A percentile compares a stretch with the other conserved stretches of the same genome.
Conservation (phyloP, 2,329 filamentous ascomycete species). For the Penicillium sp. region DNA sequence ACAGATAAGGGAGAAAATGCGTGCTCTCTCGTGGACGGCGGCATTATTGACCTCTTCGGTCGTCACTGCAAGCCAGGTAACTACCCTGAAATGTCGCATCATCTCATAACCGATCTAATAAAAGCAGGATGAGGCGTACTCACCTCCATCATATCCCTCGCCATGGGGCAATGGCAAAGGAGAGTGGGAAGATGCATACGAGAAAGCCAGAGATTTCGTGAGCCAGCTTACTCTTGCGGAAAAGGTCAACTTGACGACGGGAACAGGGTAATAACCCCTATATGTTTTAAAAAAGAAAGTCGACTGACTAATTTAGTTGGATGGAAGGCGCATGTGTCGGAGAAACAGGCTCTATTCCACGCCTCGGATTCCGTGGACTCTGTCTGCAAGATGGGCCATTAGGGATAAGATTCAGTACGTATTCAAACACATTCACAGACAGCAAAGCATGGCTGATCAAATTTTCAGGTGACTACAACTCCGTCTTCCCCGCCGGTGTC, state of each 20-base stretch:
- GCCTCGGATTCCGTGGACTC: conserved; percentile 62
- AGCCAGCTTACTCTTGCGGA: conserved; percentile 77
- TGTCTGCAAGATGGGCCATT: conserved; percentile 84
- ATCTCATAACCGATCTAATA: background rate
- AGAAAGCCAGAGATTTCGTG: conserved; percentile 72
- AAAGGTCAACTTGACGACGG: conserved; percentile 94
- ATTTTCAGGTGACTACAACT: conserved; percentile 66
- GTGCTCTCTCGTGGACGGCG: background rate
- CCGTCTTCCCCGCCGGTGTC: conserved; percentile 74
- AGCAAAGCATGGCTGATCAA: background rate
- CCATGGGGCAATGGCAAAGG: conserved; percentile 78
- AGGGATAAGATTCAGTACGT: conserved; percentile 64
- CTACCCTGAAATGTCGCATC: background rate
- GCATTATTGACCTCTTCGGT: background rate
- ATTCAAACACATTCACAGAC: background rate
- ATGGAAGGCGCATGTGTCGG: conserved; percentile 71
- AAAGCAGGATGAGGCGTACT: conserved; percentile 31
- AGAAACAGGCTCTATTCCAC: conserved; percentile 53
- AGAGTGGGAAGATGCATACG: conserved; percentile 71
- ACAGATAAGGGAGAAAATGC: background rate
- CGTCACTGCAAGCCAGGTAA: background rate
- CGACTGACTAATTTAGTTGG: conserved; percentile 50
- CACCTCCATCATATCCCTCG: conserved; percentile 73
- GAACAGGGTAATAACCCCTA: conserved; percentile 62
- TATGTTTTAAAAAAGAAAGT: conserved; percentile 21